Conservation (phyloP, 768 basidiomycete species). For the Boletus speciosus region DNA sequence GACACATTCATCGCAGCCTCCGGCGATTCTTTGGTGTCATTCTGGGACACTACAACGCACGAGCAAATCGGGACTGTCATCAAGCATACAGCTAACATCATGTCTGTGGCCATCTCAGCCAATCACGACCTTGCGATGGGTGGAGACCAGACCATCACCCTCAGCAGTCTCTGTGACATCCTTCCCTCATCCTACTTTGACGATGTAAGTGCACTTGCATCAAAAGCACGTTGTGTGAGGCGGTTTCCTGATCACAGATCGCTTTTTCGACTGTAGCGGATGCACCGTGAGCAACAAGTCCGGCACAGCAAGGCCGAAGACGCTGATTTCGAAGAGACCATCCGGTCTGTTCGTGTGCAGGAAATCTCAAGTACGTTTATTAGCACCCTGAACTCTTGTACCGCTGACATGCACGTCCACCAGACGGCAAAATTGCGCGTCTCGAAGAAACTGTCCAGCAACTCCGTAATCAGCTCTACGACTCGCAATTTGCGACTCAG, state of each 20-base stretch:
- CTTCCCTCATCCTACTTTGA: not conserved
- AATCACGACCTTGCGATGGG: not conserved
- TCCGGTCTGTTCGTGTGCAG: not conserved
- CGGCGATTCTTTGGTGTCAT: not conserved
- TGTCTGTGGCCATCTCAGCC: not conserved
- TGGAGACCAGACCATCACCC: not conserved
- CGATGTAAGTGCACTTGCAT: not conserved
- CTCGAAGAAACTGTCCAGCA: not conserved
- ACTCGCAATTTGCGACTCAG: too few species aligned
- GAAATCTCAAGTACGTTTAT: not conserved
- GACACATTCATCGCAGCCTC: conserved; percentile 1
- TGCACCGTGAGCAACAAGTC: not conserved
- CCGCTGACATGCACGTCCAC: not conserved
- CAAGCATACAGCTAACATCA: not conserved
- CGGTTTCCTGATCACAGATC: not conserved
- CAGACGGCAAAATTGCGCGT: not conserved
- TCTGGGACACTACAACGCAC: not conserved
- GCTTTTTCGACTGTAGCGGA: not conserved
- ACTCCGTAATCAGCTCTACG: not conserved
- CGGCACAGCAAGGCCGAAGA: too few species aligned
- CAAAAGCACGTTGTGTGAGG: too few species aligned
- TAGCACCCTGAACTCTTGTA: not conserved
- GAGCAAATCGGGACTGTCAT: not conserved
- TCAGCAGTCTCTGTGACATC: not conserved
- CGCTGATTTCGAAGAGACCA: not conserved